Base-by-base conservation (phyloP, 306 rosid species). In the Trichosanthes truncata region DNA sequence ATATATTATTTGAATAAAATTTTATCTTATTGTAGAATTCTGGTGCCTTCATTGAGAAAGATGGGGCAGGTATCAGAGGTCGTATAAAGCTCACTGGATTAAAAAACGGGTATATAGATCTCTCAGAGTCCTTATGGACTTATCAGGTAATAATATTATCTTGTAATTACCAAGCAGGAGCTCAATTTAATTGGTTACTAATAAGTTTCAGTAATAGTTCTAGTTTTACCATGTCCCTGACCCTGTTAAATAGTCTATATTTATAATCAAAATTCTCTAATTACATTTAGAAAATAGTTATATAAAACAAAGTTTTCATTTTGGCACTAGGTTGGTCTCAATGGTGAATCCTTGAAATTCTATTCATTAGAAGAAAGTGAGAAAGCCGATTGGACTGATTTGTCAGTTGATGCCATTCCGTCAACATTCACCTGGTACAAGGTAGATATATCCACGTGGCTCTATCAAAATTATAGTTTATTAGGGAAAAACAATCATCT, bases 11-110 rank as follows among this genome's bases (percentile, higher is more conserved):
- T 23, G 78, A 61, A 57, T 40, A 36, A 43, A 10, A 5, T 80
- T 36, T 61, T 60, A 23, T 88, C 55, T 82, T 61, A 67, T 68
- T 80, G 29, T 89, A 94, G 98, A 94, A 94, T 74, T 91, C 93
- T 80, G 98, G 98, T 57, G 95, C 97, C 82, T 92, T 85, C 81
- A 78, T 94, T 60, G 98, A 94, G 89, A 94, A 83, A 83, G 98
- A 94, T 87, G 97, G 96, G 84, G 98, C 90, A 0, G 98, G 97
- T 33, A 88, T 94, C 72, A 87, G 88, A 87, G 97, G 97, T 60
- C 63, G 87, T 81, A 77, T 88, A 75, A 88, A 89, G 87, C 90
- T 94, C 76, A 88, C 92, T 49, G 97, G 95, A 85, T 94, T 91
- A 48, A 67, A 79, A 83, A 85, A 85, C 67, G 93, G 97, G 71